phyloP scores from a whole-genome alignment of 2,329 filamentous ascomycete species.

The Penicillium sp. region DNA sequence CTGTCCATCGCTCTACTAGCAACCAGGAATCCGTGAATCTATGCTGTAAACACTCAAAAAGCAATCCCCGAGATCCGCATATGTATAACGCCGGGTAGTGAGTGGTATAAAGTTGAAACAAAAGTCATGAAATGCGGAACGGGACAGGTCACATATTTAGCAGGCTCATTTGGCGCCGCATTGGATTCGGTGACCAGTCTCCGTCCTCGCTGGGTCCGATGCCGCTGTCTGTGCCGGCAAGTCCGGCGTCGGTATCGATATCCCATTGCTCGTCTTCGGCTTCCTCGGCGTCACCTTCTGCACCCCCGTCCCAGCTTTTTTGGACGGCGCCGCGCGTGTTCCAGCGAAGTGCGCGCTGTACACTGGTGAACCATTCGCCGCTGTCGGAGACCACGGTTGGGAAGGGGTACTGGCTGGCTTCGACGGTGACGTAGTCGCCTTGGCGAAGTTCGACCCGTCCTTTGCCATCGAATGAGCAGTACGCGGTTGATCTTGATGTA shows the following conservation, averaged over 20 bases:
- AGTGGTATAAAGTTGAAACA: constrained; percentile 3
- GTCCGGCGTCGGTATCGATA: constrained; percentile 71
- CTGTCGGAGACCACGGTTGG: constrained; percentile 86
- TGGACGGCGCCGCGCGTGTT: constrained; percentile 89
- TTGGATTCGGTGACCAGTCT: constrained; percentile 55
- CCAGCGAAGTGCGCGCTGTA: constrained; percentile 87
- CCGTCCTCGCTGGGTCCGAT: constrained; percentile 62
- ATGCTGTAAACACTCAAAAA: constrained; percentile 8
- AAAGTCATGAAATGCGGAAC: neutral
- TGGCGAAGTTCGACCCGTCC: constrained; percentile 86
- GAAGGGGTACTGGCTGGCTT: constrained; percentile 93
- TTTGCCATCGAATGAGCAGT: constrained; percentile 97
- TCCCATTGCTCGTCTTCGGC: constrained; percentile 68
- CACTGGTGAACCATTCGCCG: constrained; percentile 94
- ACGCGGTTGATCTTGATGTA: constrained; percentile 82
- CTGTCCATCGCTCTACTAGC: neutral
- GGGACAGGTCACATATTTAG: constrained; percentile 51
- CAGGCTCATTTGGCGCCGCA: constrained; percentile 68
- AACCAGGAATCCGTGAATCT: constrained; percentile 8
- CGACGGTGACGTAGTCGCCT: constrained; percentile 93
- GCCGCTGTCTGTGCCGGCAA: constrained; percentile 42
- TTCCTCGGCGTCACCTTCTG: constrained; percentile 37
- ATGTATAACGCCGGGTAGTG: constrained; percentile 8
- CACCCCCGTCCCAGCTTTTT: constrained; percentile 65
- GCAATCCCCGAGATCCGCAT: constrained; percentile 2